Conservation (phyloP, 2,329 filamentous ascomycete species). For the Verticillium alfalfae region DNA sequence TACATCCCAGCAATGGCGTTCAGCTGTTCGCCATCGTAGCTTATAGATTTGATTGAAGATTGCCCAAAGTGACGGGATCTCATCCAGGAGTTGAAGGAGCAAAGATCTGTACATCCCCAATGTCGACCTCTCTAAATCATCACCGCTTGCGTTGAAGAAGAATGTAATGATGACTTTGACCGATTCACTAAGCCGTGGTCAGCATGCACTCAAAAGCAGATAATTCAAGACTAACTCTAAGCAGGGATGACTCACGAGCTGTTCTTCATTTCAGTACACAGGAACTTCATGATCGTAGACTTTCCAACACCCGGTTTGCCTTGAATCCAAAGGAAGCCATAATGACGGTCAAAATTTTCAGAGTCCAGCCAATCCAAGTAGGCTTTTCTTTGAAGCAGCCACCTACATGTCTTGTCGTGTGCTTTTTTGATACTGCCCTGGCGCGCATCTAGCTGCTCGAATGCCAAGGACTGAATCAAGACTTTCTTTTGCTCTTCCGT, state of each 20-base stretch:
- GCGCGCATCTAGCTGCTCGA: conserved; percentile 30
- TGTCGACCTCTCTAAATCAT: conserved; percentile 34
- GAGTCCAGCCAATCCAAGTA: conserved; percentile 31
- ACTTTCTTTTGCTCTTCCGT: neutral
- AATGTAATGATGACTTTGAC: conserved; percentile 19
- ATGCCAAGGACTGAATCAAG: conserved; percentile 22
- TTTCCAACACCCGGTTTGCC: conserved; percentile 41
- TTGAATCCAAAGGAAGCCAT: conserved; percentile 40
- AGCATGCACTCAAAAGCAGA: neutral
- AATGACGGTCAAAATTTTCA: conserved; percentile 13
- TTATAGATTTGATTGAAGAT: neutral
- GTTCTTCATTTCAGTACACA: conserved; percentile 3
- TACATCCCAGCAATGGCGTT: neutral
- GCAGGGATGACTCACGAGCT: neutral
- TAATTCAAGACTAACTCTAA: neutral
- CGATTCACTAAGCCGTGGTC: conserved; percentile 14
- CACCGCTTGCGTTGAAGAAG: conserved; percentile 44
- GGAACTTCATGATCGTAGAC: conserved; percentile 40
- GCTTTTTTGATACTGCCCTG: conserved; percentile 25
- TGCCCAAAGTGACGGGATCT: conserved; percentile 21
- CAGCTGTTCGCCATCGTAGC: neutral
- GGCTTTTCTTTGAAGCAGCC: conserved; percentile 26
- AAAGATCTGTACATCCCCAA: conserved; percentile 46
- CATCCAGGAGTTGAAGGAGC: conserved; percentile 36
- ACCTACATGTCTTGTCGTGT: conserved; percentile 30